Evolutionary conservation across 208 protist species (phyloP).

Genomic region (Giardia duodenalis): DNA sequence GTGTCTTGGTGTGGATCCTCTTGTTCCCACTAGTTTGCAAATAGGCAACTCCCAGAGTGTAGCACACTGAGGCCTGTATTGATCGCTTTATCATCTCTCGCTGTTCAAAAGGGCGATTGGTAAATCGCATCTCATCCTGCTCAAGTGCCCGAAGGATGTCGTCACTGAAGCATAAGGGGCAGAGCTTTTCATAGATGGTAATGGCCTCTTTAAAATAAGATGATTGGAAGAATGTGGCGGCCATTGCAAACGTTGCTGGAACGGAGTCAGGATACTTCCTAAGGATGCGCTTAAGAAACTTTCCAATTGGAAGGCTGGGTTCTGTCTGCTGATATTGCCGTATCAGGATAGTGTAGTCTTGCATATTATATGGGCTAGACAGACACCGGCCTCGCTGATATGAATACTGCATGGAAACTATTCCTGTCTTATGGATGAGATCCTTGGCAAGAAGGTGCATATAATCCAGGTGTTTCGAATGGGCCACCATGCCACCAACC

Average conservation of each 20-base stretch:
- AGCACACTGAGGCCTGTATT: neutral
- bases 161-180: neutral
- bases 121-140: too few species aligned
- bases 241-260: neutral
- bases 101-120: too few species aligned
- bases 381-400: neutral
- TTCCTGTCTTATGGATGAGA: neutral
- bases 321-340: neutral
- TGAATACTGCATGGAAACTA: neutral
- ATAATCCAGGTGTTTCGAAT: too few species aligned
- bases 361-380: neutral
- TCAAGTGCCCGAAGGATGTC: neutral
- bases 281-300: neutral
- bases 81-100: neutral
- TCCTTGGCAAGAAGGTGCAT: neutral
- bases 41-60: neutral
- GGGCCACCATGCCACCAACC: too few species aligned
- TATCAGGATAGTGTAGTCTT: neutral
- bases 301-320: neutral
- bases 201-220: neutral
- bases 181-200: neutral
- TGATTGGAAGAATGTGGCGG: neutral
- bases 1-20: neutral
- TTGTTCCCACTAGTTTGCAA: neutral
- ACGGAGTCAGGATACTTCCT: neutral